Conservation (phyloP, 2,329 filamentous ascomycete species). For the Alternaria alternata region DNA sequence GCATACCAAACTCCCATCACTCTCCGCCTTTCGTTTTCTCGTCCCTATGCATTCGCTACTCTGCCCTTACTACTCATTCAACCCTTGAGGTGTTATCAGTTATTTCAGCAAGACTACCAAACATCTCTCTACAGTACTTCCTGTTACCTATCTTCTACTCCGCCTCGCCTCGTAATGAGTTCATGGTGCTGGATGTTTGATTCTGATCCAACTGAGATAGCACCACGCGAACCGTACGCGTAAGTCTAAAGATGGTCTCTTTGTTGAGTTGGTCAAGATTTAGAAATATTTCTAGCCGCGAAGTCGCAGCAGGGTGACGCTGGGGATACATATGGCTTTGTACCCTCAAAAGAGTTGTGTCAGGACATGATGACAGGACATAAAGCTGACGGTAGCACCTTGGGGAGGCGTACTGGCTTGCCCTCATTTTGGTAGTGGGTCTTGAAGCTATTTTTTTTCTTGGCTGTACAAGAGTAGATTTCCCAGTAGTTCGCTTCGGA, state of each 20-base stretch:
- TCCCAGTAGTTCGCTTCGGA: not conserved
- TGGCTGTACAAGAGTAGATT: not conserved
- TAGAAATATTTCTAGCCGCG: not conserved
- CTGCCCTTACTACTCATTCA: not conserved
- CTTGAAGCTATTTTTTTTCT: not conserved
- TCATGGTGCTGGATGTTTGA: not conserved
- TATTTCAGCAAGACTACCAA: not conserved
- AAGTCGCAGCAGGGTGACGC: not conserved
- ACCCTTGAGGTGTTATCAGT: not conserved
- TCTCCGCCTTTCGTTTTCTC: not conserved
- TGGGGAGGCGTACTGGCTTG: not conserved
- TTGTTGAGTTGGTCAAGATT: not conserved
- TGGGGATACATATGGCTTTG: not conserved
- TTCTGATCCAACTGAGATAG: not conserved
- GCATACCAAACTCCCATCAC: not conserved
- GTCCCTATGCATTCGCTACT: not conserved
- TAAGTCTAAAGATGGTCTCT: not conserved
- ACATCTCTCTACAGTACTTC: not conserved
- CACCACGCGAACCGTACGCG: not conserved
- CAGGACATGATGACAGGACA: not conserved
- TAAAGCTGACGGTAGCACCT: not conserved
- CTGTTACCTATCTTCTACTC: not conserved
- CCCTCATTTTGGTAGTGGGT: not conserved
- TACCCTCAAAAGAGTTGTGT: not conserved
- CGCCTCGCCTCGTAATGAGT: not conserved